phyloP scores from a whole-genome alignment of 23 red algal species.

The Gracilariopsis chorda region DNA sequence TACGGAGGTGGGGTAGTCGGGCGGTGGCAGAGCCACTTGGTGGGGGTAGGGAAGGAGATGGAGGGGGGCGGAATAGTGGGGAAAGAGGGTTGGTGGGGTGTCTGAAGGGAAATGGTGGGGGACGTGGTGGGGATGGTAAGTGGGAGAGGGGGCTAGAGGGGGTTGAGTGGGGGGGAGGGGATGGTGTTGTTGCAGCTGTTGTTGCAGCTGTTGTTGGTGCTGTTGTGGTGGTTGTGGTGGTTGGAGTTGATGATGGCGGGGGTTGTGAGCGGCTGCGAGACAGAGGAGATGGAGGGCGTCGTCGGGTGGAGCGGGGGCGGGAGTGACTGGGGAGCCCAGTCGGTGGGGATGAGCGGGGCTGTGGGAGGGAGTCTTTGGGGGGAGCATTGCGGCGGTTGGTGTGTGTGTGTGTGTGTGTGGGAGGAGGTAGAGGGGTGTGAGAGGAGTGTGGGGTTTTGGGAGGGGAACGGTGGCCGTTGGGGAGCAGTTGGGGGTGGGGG shows the following conservation, averaged over 20 bases:
- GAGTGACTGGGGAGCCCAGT: conserved; percentile 41
- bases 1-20: background rate
- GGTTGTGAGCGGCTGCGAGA: conserved; percentile 17
- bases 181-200: too few relatives aligned
- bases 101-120: background rate
- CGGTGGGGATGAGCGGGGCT: background rate
- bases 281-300: conserved; percentile 36
- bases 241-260: background rate
- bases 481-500: background rate
- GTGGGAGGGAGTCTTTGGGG: background rate
- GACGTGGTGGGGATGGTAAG: too few relatives aligned
- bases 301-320: background rate
- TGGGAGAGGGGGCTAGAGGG: background rate
- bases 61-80: background rate
- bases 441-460: background rate
- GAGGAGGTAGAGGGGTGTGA: background rate
- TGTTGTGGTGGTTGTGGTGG: too few relatives aligned
- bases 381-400: too few relatives aligned
- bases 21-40: background rate
- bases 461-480: background rate
- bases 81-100: background rate
- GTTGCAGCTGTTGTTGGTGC: too few relatives aligned
- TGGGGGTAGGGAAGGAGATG: background rate
- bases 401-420: background rate
- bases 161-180: background rate